Percentiles rank a stretch among this genome's conserved stretches.
phyloP scores from a whole-genome alignment of 306 rosid genomes.

The Fagus sylvatica region DNA sequence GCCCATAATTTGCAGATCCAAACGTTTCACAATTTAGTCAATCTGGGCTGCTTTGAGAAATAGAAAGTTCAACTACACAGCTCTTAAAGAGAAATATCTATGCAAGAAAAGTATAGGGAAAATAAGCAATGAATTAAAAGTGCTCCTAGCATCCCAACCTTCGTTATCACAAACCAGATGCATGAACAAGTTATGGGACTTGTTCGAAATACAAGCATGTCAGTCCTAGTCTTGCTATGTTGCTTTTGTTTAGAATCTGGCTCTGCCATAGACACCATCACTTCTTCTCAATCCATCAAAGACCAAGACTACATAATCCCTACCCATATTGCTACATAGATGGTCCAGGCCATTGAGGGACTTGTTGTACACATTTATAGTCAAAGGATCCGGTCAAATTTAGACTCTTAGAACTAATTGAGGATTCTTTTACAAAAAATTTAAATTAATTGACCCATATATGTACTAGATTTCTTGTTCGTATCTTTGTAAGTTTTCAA shows the following conservation, averaged over 20 bases:
- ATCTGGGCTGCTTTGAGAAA: too few relatives aligned
- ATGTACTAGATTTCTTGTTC: too few relatives aligned
- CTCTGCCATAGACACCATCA: not conserved
- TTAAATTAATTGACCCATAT: not conserved
- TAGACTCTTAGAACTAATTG: not conserved
- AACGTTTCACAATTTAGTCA: too few relatives aligned
- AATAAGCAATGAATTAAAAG: too few relatives aligned
- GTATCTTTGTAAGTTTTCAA: too few relatives aligned
- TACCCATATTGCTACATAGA: not conserved
- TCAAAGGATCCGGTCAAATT: not conserved
- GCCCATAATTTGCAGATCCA: too few relatives aligned
- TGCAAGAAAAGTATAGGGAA: too few relatives aligned
- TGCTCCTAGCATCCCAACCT: too few relatives aligned
- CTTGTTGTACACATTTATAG: not conserved
- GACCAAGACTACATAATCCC: slow-evolving; percentile 1
- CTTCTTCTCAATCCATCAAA: not conserved
- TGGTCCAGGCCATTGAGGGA: too few relatives aligned
- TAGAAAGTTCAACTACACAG: too few relatives aligned
- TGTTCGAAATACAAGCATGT: not conserved
- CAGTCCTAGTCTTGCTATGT: not conserved
- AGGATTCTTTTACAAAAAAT: not conserved
- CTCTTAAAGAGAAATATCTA: too few relatives aligned
- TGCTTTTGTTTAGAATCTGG: not conserved
- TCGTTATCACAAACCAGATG: too few relatives aligned
- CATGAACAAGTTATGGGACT: not conserved